Percentiles rank a stretch among this genome's conserved stretches.
These are phyloP conservation scores for Geranium incanum DNA, from an alignment of 441 rosid genomes.

Conservation along the genomic window DNA sequence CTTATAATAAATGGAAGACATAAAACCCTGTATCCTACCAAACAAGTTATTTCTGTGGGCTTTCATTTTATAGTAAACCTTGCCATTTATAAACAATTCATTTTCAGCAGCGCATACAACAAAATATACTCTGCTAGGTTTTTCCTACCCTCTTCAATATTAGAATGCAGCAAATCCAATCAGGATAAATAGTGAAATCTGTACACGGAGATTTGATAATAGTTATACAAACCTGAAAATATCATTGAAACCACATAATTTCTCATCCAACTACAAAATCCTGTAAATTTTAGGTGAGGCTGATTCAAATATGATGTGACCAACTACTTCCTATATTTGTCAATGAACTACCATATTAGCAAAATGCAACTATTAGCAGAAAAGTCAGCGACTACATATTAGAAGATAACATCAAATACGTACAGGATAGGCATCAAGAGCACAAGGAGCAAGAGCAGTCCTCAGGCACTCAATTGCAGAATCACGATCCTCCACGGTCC, in stretches of 20 bases:
- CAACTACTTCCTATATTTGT: neutral
- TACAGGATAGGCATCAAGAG: conserved; percentile 95
- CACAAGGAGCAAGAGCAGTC: conserved; percentile 83
- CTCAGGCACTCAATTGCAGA: conserved; percentile 70
- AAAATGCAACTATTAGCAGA: neutral
- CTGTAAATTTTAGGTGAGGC: neutral
- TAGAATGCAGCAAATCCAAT: neutral
- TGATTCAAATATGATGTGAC: neutral
- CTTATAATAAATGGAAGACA: neutral
- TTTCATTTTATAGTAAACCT: neutral
- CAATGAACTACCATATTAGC: neutral
- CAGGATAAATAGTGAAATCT: neutral
- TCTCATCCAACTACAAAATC: neutral
- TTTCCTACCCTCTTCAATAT: neutral
- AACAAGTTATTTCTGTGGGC: neutral
- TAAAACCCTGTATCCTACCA: neutral
- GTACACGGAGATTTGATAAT: neutral
- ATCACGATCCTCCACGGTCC: conserved; percentile 50
- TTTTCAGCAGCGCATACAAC: neutral
- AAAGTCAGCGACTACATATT: conserved; percentile 5
- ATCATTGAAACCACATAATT: neutral
- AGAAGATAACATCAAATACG: neutral
- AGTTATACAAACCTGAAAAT: neutral
- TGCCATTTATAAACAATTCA: neutral
- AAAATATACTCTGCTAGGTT: neutral